Evolutionary conservation across 108 stramenopile species (phyloP), one percentile per base, ranked within the genome.

Genomic region (Cylindrotheca fusiformis): DNA sequence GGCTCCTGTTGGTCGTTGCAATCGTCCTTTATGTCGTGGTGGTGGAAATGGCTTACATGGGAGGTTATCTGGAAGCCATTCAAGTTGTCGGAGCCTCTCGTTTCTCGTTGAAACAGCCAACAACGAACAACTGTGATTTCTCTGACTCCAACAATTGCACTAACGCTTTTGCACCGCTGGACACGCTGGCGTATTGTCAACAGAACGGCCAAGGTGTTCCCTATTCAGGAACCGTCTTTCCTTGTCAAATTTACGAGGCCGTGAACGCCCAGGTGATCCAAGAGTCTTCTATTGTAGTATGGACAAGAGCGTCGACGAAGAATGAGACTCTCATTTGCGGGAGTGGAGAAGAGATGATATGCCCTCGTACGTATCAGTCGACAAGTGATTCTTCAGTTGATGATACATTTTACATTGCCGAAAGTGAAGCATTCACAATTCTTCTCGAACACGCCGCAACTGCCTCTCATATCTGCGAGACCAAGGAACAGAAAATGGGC

Each of bases 181-280:
- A 55, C 27, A 24, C 33, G 18, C 24, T 73, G n/a, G 24, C 65
- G 30, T 73, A 73, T 41, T 73, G 72, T 41, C 12, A 22, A 26
- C 65, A 66, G 24, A 58, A n/a, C 19, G 1, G 19, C 4, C 4
- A 19, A 24, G 24, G 12, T 3, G 22, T 32, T 26, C 14, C 6
- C 36, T 41, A 41, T 14, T 10, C 6, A 14, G 72, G 65, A 19
- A 27, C 57, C 5, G 49, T 32, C 1, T 66, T 59, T 44, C 57
- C 57, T n/a, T 73, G 72, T 33, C 55, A 73, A 41, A 66, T 66
- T 30, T 73, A 73, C 65, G 72, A 73, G 20, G 47, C 55, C 36
- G 47, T 56, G 24, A 68, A 62, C 23, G 56, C 67, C 20, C 51
- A 52, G 36, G 33, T 60, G 17, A 25, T 74, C 2, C 30, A 26